Percentiles rank a stretch among this genome's conserved stretches.
Evolutionary conservation across 2,329 filamentous ascomycete species (phyloP).

Genomic region (Pseudocercospora musae): DNA sequence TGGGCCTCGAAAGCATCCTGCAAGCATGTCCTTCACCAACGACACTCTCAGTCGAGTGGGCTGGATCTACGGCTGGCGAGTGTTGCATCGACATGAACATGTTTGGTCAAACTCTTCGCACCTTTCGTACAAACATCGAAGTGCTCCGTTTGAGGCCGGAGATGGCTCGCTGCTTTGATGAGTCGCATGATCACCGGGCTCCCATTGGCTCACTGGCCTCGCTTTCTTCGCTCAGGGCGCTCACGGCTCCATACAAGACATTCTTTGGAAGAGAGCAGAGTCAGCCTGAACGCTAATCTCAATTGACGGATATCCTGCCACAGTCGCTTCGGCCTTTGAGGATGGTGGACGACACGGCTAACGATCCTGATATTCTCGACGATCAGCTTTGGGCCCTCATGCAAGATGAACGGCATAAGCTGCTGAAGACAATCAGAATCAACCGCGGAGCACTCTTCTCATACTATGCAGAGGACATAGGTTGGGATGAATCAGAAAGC

Average conservation of each 20-base stretch:
- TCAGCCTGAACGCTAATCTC: neutral
- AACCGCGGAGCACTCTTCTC: neutral
- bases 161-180: neutral
- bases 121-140: neutral
- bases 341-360: neutral
- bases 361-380: neutral
- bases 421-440: neutral
- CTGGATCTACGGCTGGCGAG: neutral
- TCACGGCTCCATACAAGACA: neutral
- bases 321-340: neutral
- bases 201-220: neutral
- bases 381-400: neutral
- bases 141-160: neutral
- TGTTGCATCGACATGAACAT: neutral
- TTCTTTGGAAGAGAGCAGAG: neutral
- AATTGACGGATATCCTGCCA: neutral
- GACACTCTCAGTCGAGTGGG: neutral
- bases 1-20: neutral
- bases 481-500: slow-evolving; percentile 1
- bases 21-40: neutral
- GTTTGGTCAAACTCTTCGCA: neutral
- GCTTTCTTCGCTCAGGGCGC: neutral
- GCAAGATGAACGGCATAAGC: neutral
- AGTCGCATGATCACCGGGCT: neutral
- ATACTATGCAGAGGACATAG: neutral